Percentiles rank a stretch among this genome's conserved stretches.
Evolutionary conservation across 495 filamentous ascomycete genomes (phyloP).

Genomic region (Penicillium canariense): DNA sequence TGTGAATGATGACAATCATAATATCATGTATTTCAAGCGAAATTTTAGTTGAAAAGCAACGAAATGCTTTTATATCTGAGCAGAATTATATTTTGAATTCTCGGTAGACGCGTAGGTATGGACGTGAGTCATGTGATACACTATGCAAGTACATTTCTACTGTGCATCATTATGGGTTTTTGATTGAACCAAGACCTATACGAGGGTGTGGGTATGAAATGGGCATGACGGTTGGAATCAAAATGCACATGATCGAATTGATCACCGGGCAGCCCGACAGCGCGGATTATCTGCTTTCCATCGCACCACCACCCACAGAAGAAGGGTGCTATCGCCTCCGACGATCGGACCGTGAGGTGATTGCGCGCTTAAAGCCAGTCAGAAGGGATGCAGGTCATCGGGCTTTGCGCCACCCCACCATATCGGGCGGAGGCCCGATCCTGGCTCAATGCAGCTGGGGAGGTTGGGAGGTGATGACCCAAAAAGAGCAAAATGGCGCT

Average conservation of each 20-base stretch:
- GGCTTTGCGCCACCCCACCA: neutral
- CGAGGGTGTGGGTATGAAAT: neutral
- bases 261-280: neutral
- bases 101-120: neutral
- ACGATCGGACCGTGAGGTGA: neutral
- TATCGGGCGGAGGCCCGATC: conserved; percentile 2
- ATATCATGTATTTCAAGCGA: conserved; percentile 29
- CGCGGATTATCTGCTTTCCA: neutral
- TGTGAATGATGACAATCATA: conserved; percentile 27
- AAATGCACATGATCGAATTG: neutral
- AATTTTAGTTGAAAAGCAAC: conserved; percentile 17
- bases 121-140: neutral
- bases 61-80: conserved; percentile 6
- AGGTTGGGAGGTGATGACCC: neutral
- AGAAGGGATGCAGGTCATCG: conserved; percentile 7
- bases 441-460: neutral
- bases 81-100: neutral
- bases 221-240: neutral
- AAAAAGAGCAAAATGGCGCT: neutral
- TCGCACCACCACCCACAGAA: neutral
- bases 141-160: neutral
- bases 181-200: neutral
- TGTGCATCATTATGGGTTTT: neutral
- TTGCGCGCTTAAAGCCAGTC: conserved; percentile 5
- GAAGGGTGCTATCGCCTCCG: conserved; percentile 13